Percentiles rank a stretch among this genome's conserved stretches.
These are phyloP conservation scores for Talaromyces islandicus DNA, from an alignment of 2,329 filamentous ascomycete genomes.

Conservation along the genomic window DNA sequence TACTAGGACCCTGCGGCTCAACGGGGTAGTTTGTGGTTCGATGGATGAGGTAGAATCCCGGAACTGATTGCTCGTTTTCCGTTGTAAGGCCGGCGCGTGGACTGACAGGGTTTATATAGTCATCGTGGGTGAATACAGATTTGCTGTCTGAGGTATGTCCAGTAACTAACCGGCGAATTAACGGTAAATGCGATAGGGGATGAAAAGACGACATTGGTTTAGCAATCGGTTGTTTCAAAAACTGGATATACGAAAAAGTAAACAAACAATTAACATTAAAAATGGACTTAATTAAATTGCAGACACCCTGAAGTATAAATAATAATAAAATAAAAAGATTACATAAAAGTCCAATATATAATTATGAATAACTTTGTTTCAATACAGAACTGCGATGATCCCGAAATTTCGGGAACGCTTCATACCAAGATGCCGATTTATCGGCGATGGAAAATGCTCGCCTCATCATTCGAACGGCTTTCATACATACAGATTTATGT, in stretches of 20 bases:
- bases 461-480: not conserved
- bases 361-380: not conserved
- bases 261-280: not conserved
- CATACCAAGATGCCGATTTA: not conserved
- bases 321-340: not conserved
- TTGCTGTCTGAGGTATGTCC: not conserved
- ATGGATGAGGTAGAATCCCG: not conserved
- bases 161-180: not conserved
- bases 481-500: not conserved
- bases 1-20: not conserved
- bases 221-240: not conserved
- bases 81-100: not conserved
- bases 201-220: not conserved
- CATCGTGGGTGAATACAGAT: not conserved
- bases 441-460: not conserved
- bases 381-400: not conserved
- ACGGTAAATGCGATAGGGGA: not conserved
- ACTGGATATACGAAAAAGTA: not conserved
- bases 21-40: conserved; percentile 1
- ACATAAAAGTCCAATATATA: not conserved
- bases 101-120: not conserved
- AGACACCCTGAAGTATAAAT: not conserved
- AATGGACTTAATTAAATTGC: not conserved
- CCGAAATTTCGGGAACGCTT: not conserved
- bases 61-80: not conserved